Conservation (phyloP, 352 stramenopile species). For the Stramenopiles sp. region DNA sequence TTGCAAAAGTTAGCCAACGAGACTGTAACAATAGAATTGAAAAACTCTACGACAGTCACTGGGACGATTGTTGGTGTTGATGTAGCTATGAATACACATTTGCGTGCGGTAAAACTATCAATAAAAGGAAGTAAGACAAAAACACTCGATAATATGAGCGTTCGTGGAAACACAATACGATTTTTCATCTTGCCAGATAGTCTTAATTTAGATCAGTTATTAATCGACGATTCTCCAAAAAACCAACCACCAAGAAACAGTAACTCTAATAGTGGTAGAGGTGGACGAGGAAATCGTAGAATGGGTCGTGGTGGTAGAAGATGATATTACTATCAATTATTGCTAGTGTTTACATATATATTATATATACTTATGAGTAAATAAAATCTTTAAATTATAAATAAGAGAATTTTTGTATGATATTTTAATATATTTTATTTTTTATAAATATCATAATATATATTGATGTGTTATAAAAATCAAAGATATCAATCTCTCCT, state of each 20-base stretch:
- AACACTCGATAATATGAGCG: conserved; percentile 83
- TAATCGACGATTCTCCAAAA: conserved; percentile 93
- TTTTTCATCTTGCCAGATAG: conserved; percentile 75
- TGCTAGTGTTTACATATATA: too few relatives aligned
- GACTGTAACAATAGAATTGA: conserved; percentile 98
- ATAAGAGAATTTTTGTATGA: too few relatives aligned
- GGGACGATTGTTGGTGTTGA: conserved; percentile 78
- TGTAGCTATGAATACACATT: conserved; percentile 89
- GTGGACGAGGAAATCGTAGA: not conserved
- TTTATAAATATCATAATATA: too few relatives aligned
- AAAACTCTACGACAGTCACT: conserved; percentile 97
- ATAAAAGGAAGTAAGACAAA: conserved; percentile 92
- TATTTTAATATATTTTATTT: too few relatives aligned
- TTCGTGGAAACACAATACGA: conserved; percentile 94
- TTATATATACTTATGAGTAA: too few relatives aligned
- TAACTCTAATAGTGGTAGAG: not conserved
- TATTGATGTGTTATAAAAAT: too few relatives aligned
- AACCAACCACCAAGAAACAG: not conserved
- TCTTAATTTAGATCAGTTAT: conserved; percentile 92
- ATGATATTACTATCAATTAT: too few relatives aligned
- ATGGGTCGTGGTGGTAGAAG: too few relatives aligned
- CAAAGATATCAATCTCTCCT: too few relatives aligned
- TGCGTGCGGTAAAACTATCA: conserved; percentile 94
- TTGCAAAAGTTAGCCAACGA: conserved; percentile 97
- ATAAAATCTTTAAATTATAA: too few relatives aligned